Evolutionary conservation across 2,329 filamentous ascomycete genomes (phyloP), one percentile per base, ranked within the genome.

Genomic region (Alternaria dauci): DNA sequence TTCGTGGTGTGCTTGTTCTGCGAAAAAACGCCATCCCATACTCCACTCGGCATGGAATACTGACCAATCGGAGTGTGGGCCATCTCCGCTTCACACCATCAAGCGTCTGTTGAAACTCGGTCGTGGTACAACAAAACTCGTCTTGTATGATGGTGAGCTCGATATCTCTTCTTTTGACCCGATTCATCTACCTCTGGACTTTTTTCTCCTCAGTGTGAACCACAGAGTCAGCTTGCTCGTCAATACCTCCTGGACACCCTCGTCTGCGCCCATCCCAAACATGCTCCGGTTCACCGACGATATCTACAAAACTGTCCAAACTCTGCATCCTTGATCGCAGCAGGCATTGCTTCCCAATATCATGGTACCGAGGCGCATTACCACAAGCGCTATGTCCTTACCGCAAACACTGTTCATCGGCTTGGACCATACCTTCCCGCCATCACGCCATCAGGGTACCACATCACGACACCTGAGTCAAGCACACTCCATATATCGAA

Each of bases 381-480:
- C 18, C 30, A 23, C 14, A 34, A 32, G 28, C 20, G 8, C 30
- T 18, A 23, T 25, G 18, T 18, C 12, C 12, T 20, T n/a, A 8
- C 18, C 8, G 26, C 39, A 18, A 39, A 39, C 32, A 28, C 41
- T 8, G n/a, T 18, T 8, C 32, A 16, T 25, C 20, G 6, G 39
- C 20, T 28, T 8, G 11, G 11, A 11, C 48, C 50, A 34, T 50
- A 26, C 41, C 23, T 16, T 18, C 39, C 34, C 16, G 23, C 30
- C 42, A 58, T 67, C 62, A 66, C 63, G 55, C 65, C 69, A 71
- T 69, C 68, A 68, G 26, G 60, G 65, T 70, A 39, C 59, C 28
- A 48, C 32, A 59, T 51, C 32, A 34, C 57, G 26, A 51, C 44
- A 44, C 30, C 34, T 7, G 16, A 16, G 43, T 36, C 34, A 50